phyloP scores from a whole-genome alignment of 768 basidiomycete species.

The Lentinula detonsa region DNA sequence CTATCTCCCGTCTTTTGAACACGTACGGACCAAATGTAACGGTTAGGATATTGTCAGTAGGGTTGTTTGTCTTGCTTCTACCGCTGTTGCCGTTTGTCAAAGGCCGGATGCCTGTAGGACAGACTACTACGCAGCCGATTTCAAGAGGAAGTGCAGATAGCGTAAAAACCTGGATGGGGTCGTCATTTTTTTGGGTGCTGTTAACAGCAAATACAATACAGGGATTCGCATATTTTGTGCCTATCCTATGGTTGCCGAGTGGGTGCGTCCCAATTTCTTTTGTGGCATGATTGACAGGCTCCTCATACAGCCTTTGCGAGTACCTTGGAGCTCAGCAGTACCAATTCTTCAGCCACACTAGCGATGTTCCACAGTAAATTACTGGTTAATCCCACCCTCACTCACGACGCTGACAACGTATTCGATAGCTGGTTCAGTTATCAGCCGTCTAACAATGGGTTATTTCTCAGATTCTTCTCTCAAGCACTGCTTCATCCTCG shows the following conservation, averaged over 20 bases:
- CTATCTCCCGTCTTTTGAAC: conserved; percentile 18
- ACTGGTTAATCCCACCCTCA: neutral
- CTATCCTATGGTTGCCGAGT: conserved; percentile 21
- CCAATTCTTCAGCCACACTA: conserved; percentile 13
- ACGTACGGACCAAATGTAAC: conserved; percentile 16
- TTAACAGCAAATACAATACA: conserved; percentile 18
- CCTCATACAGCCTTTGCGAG: conserved; percentile 17
- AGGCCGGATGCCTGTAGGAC: conserved; percentile 16
- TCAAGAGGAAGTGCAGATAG: conserved; percentile 4
- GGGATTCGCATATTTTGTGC: conserved; percentile 21
- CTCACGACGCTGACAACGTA: conserved; percentile 8
- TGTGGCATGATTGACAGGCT: neutral
- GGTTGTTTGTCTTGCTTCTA: conserved; percentile 12
- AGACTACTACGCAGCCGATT: conserved; percentile 10
- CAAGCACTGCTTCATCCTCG: conserved; percentile 15
- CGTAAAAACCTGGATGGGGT: conserved; percentile 13
- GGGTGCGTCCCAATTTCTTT: neutral
- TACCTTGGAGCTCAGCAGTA: conserved; percentile 11
- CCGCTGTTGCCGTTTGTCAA: conserved; percentile 20
- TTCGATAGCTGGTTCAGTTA: conserved; percentile 15
- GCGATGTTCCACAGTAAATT: conserved; percentile 18
- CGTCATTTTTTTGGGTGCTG: conserved; percentile 17
- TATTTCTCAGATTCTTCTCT: conserved; percentile 18
- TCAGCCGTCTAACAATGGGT: conserved; percentile 17
- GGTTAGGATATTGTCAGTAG: conserved; percentile 18